These are phyloP conservation scores for Trichoderma polysporum DNA, from an alignment of 2,329 filamentous ascomycete species.

Conservation along the genomic window DNA sequence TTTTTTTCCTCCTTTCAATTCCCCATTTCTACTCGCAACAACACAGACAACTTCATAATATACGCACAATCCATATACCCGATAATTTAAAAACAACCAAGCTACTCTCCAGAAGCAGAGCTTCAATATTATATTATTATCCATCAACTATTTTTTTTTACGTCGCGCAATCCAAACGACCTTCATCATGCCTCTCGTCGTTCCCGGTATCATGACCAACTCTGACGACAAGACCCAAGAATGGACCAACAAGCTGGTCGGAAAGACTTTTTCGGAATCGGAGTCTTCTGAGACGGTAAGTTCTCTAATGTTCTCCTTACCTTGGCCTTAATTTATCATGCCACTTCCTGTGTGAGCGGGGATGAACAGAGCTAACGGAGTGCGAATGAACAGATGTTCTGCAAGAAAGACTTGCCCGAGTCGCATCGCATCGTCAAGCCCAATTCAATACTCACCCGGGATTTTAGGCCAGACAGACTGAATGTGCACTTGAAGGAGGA, in stretches of 20 bases:
- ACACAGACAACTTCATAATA: too few species aligned
- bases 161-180: background rate
- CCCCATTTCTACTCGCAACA: background rate
- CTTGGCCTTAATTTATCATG: background rate
- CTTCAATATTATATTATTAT: background rate
- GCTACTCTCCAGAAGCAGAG: background rate
- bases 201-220: constrained; percentile 55
- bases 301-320: background rate
- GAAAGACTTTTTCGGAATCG: constrained; percentile 59
- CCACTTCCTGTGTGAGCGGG: background rate
- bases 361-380: background rate
- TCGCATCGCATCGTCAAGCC: constrained; percentile 57
- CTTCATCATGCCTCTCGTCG: constrained; percentile 63
- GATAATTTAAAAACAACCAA: background rate
- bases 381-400: constrained; percentile 51
- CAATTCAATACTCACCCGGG: constrained; percentile 58
- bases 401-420: constrained; percentile 59
- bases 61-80: too few species aligned
- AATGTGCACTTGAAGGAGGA: constrained; percentile 61
- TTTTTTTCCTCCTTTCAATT: too few species aligned
- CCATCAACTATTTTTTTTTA: too few species aligned
- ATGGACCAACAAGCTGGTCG: constrained; percentile 62
- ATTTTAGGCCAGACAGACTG: constrained; percentile 53
- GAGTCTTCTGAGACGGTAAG: constrained; percentile 54
- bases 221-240: constrained; percentile 50